These are phyloP conservation scores for Pezicula rhizophila DNA, from an alignment of 2,329 filamentous ascomycete species.

Conservation along the genomic window DNA sequence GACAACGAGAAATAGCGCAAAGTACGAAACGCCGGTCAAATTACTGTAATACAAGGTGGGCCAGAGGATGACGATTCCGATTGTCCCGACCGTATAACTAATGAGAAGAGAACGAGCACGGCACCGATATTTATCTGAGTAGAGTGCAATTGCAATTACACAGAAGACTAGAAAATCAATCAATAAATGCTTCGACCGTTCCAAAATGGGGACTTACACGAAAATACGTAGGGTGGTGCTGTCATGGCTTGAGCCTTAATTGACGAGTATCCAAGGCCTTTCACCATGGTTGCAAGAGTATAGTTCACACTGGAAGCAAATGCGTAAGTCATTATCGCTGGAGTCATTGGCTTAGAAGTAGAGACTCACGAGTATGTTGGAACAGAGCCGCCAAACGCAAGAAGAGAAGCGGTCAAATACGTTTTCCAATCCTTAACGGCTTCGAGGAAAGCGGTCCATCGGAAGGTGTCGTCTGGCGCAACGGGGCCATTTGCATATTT, in stretches of 20 bases:
- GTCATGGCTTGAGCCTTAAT: constrained; percentile 26
- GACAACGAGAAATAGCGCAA: constrained; percentile 73
- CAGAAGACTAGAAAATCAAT: constrained; percentile 1
- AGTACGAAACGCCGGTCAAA: constrained; percentile 63
- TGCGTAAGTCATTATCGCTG: background rate
- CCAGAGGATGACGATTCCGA: constrained; percentile 5
- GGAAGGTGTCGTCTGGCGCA: constrained; percentile 14
- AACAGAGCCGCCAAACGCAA: constrained; percentile 25
- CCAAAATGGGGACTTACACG: background rate
- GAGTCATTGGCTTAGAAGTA: background rate
- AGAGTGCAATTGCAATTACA: constrained; percentile 4
- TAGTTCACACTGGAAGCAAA: constrained; percentile 19
- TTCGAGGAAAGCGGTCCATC: constrained; percentile 19
- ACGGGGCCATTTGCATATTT: constrained; percentile 3
- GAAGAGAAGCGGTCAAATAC: constrained; percentile 30
- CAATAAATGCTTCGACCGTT: no score
- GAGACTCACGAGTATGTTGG: constrained; percentile 22
- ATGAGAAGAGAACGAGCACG: constrained; percentile 7
- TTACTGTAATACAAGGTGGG: constrained; percentile 4
- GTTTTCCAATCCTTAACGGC: constrained; percentile 35
- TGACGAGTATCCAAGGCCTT: constrained; percentile 26
- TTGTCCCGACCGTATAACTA: constrained; percentile 4
- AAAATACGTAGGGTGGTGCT: constrained; percentile 26
- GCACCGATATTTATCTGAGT: constrained; percentile 6
- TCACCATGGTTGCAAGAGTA: constrained; percentile 33